A percentile compares a stretch with the other conserved stretches of the same genome.
Conservation (phyloP, 306 rosid genomes). For the Hippophae gyantsensis region DNA sequence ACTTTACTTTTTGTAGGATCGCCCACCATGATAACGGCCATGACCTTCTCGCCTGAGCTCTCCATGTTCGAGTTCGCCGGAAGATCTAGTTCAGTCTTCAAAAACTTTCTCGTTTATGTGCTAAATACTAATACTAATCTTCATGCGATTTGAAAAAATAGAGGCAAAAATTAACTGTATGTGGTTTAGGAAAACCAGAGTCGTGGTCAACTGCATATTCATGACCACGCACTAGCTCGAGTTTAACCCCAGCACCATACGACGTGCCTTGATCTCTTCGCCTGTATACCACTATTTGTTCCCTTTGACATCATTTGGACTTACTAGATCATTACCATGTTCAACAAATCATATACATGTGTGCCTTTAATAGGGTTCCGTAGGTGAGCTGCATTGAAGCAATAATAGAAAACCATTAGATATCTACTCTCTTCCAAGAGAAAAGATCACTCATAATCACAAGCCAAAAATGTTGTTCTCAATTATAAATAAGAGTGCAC, state of each 20-base stretch:
- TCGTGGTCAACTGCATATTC: slow-evolving; percentile 91
- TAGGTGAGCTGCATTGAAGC: slow-evolving; percentile 61
- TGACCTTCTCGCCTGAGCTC: slow-evolving; percentile 70
- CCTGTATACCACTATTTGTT: slow-evolving; percentile 85
- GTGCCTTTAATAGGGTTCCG: slow-evolving; percentile 76
- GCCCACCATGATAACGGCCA: slow-evolving; percentile 97
- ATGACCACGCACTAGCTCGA: slow-evolving; percentile 68
- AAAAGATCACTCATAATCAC: not conserved
- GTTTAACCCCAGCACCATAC: slow-evolving; percentile 74
- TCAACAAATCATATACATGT: slow-evolving; percentile 79
- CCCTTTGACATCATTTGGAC: slow-evolving; percentile 80
- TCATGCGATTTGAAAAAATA: too few relatives aligned
- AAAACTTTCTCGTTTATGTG: too few relatives aligned
- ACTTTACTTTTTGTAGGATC: slow-evolving; percentile 85
- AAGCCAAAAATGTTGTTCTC: not conserved
- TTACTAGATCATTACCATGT: slow-evolving; percentile 89
- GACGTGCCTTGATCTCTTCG: slow-evolving; percentile 84
- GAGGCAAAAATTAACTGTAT: too few relatives aligned
- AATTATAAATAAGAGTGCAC: too few relatives aligned
- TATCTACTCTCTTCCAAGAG: not conserved
- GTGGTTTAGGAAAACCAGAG: slow-evolving; percentile 24
- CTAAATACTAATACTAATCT: too few relatives aligned
- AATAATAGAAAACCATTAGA: not conserved
- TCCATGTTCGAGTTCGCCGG: slow-evolving; percentile 36
- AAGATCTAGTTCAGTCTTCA: slow-evolving; percentile 17